These are phyloP conservation scores for Chlamydomonas reinhardtii DNA, from an alignment of 163 green algal genomes.

Conservation along the genomic window DNA sequence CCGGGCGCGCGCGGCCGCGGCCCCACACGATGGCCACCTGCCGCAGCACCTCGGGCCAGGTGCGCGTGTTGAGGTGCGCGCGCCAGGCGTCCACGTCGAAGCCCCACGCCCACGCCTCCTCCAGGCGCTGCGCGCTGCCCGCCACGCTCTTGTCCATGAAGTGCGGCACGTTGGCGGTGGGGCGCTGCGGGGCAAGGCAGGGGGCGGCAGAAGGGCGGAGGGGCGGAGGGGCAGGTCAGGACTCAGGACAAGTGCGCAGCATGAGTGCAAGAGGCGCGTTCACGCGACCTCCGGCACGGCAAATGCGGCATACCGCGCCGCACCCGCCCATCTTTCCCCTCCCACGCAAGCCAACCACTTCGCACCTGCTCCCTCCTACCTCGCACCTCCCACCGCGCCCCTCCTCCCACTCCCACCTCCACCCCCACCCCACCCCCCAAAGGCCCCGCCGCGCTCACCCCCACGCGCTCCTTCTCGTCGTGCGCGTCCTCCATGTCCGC, in stretches of 20 bases:
- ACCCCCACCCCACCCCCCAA: no score
- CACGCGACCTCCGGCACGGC: no score
- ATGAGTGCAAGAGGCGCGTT: background rate
- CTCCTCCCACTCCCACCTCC: background rate
- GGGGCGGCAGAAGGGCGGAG: background rate
- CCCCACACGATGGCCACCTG: constrained; percentile 72
- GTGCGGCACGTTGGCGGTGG: constrained; percentile 28
- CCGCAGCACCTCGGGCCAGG: constrained; percentile 95
- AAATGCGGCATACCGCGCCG: no score
- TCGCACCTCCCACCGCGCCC: background rate
- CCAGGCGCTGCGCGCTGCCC: constrained; percentile 69
- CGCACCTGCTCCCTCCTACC: background rate
- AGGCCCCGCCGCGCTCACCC: constrained; percentile 33
- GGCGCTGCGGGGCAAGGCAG: constrained; percentile 1
- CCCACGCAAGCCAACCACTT: background rate
- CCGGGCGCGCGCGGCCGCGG: constrained; percentile 23
- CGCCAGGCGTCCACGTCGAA: constrained; percentile 94
- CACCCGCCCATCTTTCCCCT: no score
- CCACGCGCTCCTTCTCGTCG: constrained; percentile 59
- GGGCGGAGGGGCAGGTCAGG: background rate
- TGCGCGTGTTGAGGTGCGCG: constrained; percentile 88
- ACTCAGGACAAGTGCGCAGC: background rate
- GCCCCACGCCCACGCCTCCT: constrained; percentile 93
- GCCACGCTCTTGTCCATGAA: constrained; percentile 75
- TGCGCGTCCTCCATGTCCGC: constrained; percentile 90